Evolutionary conservation across 2,329 filamentous ascomycete species (phyloP).

Genomic region (Peltaster fructicola): DNA sequence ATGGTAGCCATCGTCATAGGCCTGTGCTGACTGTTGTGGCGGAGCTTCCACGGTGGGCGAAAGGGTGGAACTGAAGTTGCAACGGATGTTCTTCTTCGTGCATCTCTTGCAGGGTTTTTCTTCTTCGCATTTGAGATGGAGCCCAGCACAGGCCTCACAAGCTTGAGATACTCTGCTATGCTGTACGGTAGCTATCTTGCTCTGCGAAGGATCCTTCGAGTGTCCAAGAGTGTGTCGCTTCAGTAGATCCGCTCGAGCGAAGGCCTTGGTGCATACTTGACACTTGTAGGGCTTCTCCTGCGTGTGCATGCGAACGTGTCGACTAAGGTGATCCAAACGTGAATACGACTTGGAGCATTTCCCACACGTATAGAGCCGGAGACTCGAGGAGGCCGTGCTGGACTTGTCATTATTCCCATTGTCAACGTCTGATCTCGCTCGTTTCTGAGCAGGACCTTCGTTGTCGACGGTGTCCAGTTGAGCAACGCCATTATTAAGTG

Average conservation of each 20-base stretch:
- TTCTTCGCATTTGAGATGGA: slow-evolving; percentile 37
- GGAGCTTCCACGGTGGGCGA: slow-evolving; percentile 5
- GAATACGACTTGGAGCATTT: slow-evolving; percentile 35
- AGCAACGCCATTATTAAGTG: no score
- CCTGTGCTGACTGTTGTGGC: no score
- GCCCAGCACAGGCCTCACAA: slow-evolving; percentile 33
- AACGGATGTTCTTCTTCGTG: slow-evolving; percentile 30
- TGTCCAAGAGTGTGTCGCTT: slow-evolving; percentile 33
- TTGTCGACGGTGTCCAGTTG: no score
- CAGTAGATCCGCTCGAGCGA: slow-evolving; percentile 31
- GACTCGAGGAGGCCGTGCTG: slow-evolving; percentile 4
- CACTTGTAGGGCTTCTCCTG: slow-evolving; percentile 30
- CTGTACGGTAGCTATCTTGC: slow-evolving; percentile 15
- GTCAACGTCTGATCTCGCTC: neutral
- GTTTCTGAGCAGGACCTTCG: slow-evolving; percentile 1
- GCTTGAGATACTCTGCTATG: slow-evolving; percentile 30
- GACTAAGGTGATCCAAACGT: slow-evolving; percentile 34
- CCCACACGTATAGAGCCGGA: slow-evolving; percentile 30
- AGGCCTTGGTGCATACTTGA: slow-evolving; percentile 28
- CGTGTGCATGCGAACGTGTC: slow-evolving; percentile 33
- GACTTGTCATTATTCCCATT: slow-evolving; percentile 1
- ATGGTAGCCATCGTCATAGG: slow-evolving; percentile 1
- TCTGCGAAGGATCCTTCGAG: slow-evolving; percentile 17
- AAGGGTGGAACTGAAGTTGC: slow-evolving; percentile 18
- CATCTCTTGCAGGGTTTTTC: slow-evolving; percentile 36